Percentiles rank a stretch among this genome's conserved stretches.
These are phyloP conservation scores for Biscutella auriculata DNA, from an alignment of 441 rosid genomes.

Conservation along the genomic window DNA sequence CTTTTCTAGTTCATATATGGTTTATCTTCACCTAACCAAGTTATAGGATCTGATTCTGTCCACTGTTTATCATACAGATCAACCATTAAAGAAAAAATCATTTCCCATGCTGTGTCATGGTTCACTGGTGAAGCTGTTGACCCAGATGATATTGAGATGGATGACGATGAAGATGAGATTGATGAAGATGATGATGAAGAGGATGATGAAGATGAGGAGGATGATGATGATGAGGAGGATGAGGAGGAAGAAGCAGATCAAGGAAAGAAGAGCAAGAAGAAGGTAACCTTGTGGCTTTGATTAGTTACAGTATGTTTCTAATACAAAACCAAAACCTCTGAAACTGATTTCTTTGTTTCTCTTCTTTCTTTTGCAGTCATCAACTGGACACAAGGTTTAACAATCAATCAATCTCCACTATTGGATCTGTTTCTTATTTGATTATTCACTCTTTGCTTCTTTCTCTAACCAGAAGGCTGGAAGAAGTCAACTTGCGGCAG, in stretches of 20 bases:
- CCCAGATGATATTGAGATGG: constrained; percentile 46
- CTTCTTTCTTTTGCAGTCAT: constrained; percentile 29
- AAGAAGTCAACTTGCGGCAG: constrained; percentile 32
- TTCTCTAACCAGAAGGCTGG: constrained; percentile 37
- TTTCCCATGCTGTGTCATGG: constrained; percentile 88
- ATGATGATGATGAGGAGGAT: constrained; percentile 33
- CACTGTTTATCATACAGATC: constrained; percentile 33
- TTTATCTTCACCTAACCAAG: background rate
- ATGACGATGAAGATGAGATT: constrained; percentile 41
- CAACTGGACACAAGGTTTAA: constrained; percentile 49
- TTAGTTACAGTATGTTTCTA: background rate
- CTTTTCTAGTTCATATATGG: background rate
- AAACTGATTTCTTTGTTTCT: constrained; percentile 3
- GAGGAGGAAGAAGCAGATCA: constrained; percentile 45
- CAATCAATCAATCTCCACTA: background rate
- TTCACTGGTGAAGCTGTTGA: constrained; percentile 78
- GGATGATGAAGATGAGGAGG: constrained; percentile 33
- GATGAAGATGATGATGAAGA: constrained; percentile 17
- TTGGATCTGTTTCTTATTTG: background rate
- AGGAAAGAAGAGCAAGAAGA: constrained; percentile 48
- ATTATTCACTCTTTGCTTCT: background rate
- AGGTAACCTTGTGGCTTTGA: constrained; percentile 24
- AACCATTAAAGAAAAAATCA: constrained; percentile 73
- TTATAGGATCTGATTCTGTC: background rate
- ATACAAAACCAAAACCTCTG: background rate